Percentiles rank a stretch among this genome's conserved stretches.
Conservation (phyloP, 495 filamentous ascomycete species). For the Xanthoparmelia taractica region DNA sequence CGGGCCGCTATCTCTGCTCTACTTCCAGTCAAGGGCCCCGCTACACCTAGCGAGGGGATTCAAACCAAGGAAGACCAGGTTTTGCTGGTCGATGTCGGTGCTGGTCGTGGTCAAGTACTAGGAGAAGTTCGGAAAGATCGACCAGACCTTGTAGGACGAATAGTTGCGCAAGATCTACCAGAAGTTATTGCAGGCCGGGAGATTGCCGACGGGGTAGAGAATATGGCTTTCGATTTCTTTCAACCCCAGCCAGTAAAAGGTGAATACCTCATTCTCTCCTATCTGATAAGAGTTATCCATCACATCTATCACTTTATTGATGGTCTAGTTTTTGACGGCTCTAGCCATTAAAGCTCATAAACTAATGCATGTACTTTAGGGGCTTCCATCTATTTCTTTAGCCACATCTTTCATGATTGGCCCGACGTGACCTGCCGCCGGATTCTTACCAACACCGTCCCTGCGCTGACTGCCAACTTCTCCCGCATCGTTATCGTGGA, state of each 20-base stretch:
- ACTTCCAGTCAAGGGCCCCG: background rate
- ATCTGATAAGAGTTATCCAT: background rate
- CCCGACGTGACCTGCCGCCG: slow-evolving; percentile 12
- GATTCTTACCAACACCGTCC: slow-evolving; percentile 13
- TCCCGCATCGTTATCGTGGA: slow-evolving; percentile 7
- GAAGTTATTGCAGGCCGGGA: background rate
- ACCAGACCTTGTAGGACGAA: slow-evolving; percentile 7
- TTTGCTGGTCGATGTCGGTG: background rate
- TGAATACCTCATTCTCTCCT: slow-evolving; percentile 10
- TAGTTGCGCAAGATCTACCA: slow-evolving; percentile 6
- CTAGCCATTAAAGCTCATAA: background rate
- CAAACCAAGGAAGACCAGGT: background rate
- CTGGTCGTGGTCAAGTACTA: background rate
- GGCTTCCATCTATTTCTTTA: slow-evolving; percentile 19
- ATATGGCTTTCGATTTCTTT: slow-evolving; percentile 28
- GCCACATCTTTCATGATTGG: slow-evolving; percentile 24
- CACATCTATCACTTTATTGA: background rate
- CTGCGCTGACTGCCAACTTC: background rate
- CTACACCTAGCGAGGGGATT: background rate
- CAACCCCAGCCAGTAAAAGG: slow-evolving; percentile 31
- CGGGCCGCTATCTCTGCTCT: background rate
- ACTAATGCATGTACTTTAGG: background rate
- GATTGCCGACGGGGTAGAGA: slow-evolving; percentile 17
- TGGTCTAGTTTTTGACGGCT: background rate
- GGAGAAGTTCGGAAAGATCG: background rate